Evolutionary conservation across 2,329 filamentous ascomycete species (phyloP).

Genomic region (Thelonectria blattea): DNA sequence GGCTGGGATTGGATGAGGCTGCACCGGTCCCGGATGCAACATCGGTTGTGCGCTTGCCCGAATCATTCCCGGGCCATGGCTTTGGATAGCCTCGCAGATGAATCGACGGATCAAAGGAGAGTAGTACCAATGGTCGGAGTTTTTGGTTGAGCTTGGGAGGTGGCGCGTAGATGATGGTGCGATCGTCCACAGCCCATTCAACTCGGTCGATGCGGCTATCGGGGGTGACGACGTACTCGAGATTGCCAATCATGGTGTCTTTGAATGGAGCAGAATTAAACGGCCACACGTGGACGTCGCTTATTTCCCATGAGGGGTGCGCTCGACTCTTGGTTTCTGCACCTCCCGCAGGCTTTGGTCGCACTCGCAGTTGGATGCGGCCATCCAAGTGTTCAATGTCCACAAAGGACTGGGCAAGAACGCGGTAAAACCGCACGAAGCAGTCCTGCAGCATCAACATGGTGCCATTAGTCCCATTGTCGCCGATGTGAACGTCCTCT

Average conservation of each 20-base stretch:
- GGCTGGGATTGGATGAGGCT: background rate
- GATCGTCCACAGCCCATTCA: background rate
- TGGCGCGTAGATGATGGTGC: slow-evolving; percentile 49
- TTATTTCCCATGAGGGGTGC: background rate
- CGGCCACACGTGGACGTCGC: slow-evolving; percentile 33
- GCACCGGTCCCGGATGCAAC: background rate
- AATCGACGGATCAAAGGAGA: too few relatives aligned
- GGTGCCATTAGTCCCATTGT: slow-evolving; percentile 47
- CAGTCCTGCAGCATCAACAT: slow-evolving; percentile 60
- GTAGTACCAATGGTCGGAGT: too few relatives aligned
- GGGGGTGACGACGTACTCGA: background rate
- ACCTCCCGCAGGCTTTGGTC: slow-evolving; percentile 31
- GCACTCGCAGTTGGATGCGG: slow-evolving; percentile 50
- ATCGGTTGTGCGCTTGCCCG: background rate
- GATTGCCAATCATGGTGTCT: too few relatives aligned
- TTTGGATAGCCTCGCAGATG: too few relatives aligned
- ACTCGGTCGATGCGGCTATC: slow-evolving; percentile 30
- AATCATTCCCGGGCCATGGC: too few relatives aligned
- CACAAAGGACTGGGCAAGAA: slow-evolving; percentile 59
- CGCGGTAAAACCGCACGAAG: slow-evolving; percentile 61
- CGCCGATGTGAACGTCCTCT: slow-evolving; percentile 52
- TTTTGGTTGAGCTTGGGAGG: too few relatives aligned
- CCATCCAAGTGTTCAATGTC: slow-evolving; percentile 55
- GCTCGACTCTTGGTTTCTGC: background rate
- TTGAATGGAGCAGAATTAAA: slow-evolving; percentile 6